Base-by-base conservation (phyloP, 2,329 filamentous ascomycete genomes). In the Apiospora phragmitis region DNA sequence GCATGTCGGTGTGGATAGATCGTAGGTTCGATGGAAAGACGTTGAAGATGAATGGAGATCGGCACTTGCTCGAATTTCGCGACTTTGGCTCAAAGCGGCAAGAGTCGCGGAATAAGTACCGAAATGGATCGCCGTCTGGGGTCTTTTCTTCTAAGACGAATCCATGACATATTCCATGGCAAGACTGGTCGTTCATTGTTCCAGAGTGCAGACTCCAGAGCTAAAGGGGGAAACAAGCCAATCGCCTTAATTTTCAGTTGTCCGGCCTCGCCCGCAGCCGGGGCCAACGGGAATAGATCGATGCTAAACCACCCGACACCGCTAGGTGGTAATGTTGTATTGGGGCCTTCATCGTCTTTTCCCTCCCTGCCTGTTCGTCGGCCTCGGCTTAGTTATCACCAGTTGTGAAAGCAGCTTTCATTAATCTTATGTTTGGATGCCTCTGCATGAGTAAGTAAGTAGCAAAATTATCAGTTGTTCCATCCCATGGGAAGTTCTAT, bases 51-150 rank as follows among this genome's bases (percentile, higher is more conserved):
- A n/a, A 42, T 67, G 38, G 41, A 32, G 24, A 26, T 67, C 29
- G 24, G 65, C 65, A 45, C 65, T 9, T 29, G 11, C 41, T 42
- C 42, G 42, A 49, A 47, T n/a, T n/a, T 69, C 68, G 68, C 51
- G 38, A 69, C 68, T 43, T 29, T 69, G 35, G 68, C 68, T 65
- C 42, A 47, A 69, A 47, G 26, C 24, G 55, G 68, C 26, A 69
- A 69, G 38, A 35, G 68, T 69, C 18, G 68, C 68, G 68, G 55
- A 12, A 62, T 38, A 26, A 24, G n/a, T 24, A 38, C 51, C 51
- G 29, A 6, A 2, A 18, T 8, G 14, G 26, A 35, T 59, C 29
- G 16, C 35, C 51, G 16, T 21, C 29, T 16, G 51, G 51, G 29
- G 29, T 47, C 51, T 59, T 16, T 55, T 29, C 45, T 29, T 55